phyloP scores from a whole-genome alignment of 768 basidiomycete genomes.

The Auriscalpium microsporum region DNA sequence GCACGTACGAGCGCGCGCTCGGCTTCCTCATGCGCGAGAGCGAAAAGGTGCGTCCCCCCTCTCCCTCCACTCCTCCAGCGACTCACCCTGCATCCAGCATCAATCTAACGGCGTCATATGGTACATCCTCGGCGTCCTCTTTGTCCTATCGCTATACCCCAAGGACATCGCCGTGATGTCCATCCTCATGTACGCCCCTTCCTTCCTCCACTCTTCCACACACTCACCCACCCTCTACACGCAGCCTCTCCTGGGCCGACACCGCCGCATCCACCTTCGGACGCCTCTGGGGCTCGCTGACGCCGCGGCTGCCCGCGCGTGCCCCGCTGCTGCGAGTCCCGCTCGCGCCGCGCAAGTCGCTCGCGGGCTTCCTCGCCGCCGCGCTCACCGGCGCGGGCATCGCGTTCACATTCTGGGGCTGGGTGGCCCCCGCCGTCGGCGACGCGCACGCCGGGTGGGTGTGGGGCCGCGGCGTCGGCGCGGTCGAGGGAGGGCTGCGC shows the following conservation, averaged over 20 bases:
- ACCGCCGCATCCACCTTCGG: constrained; percentile 91
- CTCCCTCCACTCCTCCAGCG: not conserved
- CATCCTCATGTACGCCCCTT: constrained; percentile 54
- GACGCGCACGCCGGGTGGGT: constrained; percentile 41
- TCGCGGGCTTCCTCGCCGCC: constrained; percentile 80
- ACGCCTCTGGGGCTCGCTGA: constrained; percentile 68
- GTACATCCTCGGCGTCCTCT: constrained; percentile 84
- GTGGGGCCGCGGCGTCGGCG: constrained; percentile 41
- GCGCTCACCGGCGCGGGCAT: constrained; percentile 61
- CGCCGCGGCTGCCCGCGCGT: constrained; percentile 50
- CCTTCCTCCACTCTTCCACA: not conserved
- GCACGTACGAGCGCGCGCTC: constrained; percentile 57
- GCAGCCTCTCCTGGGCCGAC: constrained; percentile 91
- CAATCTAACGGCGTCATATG: constrained; percentile 81
- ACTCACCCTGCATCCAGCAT: constrained; percentile 30
- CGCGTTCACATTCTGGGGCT: constrained; percentile 64
- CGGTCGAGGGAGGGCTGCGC: constrained; percentile 22
- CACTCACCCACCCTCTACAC: not conserved
- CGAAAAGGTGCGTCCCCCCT: constrained; percentile 50
- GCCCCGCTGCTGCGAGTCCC: constrained; percentile 45
- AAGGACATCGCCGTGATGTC: constrained; percentile 84
- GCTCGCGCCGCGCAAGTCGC: constrained; percentile 73
- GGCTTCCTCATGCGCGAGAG: constrained; percentile 88
- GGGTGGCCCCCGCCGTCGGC: constrained; percentile 40
- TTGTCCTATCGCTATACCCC: constrained; percentile 68